Conservation (phyloP, 176 grass and related monocot genomes). For the Thalia dealbata region DNA sequence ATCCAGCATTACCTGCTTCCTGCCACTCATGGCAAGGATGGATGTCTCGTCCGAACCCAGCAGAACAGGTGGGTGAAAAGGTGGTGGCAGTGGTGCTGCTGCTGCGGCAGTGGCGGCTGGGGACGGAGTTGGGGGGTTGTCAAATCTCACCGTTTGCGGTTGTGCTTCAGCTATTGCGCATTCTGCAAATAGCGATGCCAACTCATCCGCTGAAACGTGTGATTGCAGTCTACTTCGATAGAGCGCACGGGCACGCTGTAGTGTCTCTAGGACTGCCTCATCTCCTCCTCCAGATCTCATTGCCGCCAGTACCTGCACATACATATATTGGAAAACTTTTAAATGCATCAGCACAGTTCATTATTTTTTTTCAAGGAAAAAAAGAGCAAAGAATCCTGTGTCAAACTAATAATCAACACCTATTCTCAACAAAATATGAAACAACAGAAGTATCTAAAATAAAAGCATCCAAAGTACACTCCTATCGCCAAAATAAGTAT, state of each 20-base stretch:
- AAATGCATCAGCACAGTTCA: too few species aligned
- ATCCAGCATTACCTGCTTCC: conserved; percentile 82
- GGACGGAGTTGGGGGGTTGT: neutral
- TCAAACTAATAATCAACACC: too few species aligned
- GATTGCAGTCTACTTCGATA: conserved; percentile 47
- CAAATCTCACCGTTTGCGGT: conserved; percentile 28
- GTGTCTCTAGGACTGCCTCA: conserved; percentile 54
- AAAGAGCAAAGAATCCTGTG: too few species aligned
- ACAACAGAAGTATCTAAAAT: too few species aligned
- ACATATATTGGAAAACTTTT: too few species aligned
- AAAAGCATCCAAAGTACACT: too few species aligned
- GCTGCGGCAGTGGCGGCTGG: too few species aligned
- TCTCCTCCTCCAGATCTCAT: conserved; percentile 80
- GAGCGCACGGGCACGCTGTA: conserved; percentile 73
- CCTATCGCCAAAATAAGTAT: too few species aligned
- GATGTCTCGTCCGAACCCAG: conserved; percentile 45
- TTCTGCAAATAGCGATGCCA: conserved; percentile 75
- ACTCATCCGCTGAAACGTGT: conserved; percentile 37
- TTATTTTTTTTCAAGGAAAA: too few species aligned
- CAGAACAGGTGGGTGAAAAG: conserved; percentile 28
- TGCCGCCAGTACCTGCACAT: conserved; percentile 51
- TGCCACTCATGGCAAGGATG: conserved; percentile 65
- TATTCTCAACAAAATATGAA: too few species aligned
- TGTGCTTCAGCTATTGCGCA: conserved; percentile 82
- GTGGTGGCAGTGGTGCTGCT: conserved; percentile 3